A percentile compares a stretch with the other conserved stretches of the same genome.
These are phyloP conservation scores for Plasmodium vinckei DNA, from an alignment of 169 alveolate genomes.

Conservation along the genomic window DNA sequence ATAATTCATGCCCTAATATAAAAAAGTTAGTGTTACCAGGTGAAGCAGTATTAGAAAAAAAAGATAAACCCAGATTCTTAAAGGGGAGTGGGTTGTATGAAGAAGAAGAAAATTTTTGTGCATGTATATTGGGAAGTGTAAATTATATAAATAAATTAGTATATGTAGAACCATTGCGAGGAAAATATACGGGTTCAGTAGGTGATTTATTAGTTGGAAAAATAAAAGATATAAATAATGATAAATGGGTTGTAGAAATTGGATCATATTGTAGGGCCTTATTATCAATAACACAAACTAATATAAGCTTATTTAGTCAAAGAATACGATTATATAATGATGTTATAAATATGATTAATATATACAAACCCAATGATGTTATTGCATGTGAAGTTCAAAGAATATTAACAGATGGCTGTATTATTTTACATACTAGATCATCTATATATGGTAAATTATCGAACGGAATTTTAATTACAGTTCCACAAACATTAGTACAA, in stretches of 20 bases:
- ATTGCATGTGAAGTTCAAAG: slow-evolving; percentile 94
- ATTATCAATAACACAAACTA: slow-evolving; percentile 91
- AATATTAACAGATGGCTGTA: slow-evolving; percentile 87
- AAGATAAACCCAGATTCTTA: slow-evolving; percentile 65
- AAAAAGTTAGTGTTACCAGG: slow-evolving; percentile 75
- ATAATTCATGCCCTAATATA: slow-evolving; percentile 51
- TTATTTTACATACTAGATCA: slow-evolving; percentile 92
- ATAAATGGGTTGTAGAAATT: slow-evolving; percentile 93
- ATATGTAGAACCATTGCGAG: slow-evolving; percentile 89
- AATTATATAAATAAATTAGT: slow-evolving; percentile 86
- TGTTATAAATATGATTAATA: slow-evolving; percentile 91
- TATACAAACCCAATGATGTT: slow-evolving; percentile 91
- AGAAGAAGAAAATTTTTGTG: slow-evolving; percentile 48
- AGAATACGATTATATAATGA: slow-evolving; percentile 93
- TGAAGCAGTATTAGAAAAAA: slow-evolving; percentile 48
- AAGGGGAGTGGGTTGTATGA: slow-evolving; percentile 76
- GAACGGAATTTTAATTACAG: slow-evolving; percentile 91
- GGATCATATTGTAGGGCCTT: slow-evolving; percentile 91
- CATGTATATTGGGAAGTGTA: slow-evolving; percentile 68
- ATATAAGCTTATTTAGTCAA: slow-evolving; percentile 91
- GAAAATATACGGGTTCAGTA: slow-evolving; percentile 87
- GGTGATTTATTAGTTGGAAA: slow-evolving; percentile 91
- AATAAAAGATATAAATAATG: slow-evolving; percentile 85
- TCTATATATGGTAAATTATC: slow-evolving; percentile 92
- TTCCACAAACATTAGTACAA: slow-evolving; percentile 89